A percentile compares a stretch with the other conserved stretches of the same genome.
These are phyloP conservation scores for Leptographium lundbergii DNA, from an alignment of 2,329 filamentous ascomycete species.

Conservation along the genomic window DNA sequence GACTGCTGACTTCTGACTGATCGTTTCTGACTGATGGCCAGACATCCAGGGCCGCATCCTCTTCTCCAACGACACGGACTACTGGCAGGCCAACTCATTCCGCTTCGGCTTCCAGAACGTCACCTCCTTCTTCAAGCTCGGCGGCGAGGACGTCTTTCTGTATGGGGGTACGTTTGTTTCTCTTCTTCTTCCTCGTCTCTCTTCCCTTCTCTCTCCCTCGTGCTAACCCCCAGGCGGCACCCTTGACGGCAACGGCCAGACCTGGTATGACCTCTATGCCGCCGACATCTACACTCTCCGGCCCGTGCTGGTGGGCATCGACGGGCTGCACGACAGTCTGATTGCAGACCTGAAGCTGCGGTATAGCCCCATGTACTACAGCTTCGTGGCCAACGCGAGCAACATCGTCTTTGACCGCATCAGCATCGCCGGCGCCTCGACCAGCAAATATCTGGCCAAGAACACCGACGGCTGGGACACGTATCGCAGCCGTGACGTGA, in stretches of 20 bases:
- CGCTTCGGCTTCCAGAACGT: conserved; percentile 51
- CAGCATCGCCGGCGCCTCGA: conserved; percentile 41
- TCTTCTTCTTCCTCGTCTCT: too few species aligned
- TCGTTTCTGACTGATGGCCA: background rate
- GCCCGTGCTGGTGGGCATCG: conserved; percentile 47
- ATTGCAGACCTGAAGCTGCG: conserved; percentile 48
- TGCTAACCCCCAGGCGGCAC: background rate
- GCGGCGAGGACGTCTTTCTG: conserved; percentile 53
- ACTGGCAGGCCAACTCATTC: conserved; percentile 54
- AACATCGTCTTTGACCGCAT: conserved; percentile 50
- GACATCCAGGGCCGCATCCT: conserved; percentile 27
- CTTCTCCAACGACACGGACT: conserved; percentile 53
- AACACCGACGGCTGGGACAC: conserved; percentile 54
- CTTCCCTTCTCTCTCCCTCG: conserved; percentile 14
- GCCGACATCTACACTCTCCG: conserved; percentile 24
- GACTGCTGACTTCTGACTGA: too few species aligned
- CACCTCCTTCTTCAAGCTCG: conserved; percentile 54
- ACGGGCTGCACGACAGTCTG: conserved; percentile 41
- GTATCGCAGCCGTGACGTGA: conserved; percentile 45
- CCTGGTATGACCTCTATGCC: conserved; percentile 36
- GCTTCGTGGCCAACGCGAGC: conserved; percentile 46
- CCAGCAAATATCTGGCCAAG: conserved; percentile 40
- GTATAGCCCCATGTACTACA: conserved; percentile 18
- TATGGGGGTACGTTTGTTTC: conserved; percentile 26
- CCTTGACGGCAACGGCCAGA: conserved; percentile 42